Percentiles rank a stretch among this genome's conserved stretches.
Conservation (phyloP, 768 basidiomycete genomes). For the Serpula lacrymans region DNA sequence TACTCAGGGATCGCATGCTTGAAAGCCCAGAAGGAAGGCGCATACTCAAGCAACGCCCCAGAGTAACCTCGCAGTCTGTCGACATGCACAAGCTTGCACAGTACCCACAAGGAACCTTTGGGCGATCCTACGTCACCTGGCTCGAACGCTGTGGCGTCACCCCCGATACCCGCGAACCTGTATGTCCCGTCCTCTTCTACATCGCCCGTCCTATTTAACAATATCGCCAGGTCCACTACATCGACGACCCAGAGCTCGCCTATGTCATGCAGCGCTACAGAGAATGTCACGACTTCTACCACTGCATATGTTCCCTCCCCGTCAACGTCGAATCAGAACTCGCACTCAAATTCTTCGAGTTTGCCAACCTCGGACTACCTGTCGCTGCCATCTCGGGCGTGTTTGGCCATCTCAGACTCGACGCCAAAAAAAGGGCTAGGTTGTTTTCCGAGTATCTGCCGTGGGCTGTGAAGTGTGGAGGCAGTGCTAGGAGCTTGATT, state of each 20-base stretch:
- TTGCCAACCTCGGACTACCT: constrained; percentile 87
- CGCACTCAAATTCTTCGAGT: constrained; percentile 92
- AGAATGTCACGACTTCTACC: constrained; percentile 97
- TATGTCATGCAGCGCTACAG: constrained; percentile 98
- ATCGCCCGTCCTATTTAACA: constrained; percentile 1
- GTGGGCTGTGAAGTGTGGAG: constrained; percentile 88
- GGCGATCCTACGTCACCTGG: constrained; percentile 86
- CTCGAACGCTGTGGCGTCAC: constrained; percentile 83
- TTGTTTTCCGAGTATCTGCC: constrained; percentile 83
- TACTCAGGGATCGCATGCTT: constrained; percentile 75
- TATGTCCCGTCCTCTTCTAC: constrained; percentile 32
- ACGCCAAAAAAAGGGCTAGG: constrained; percentile 45
- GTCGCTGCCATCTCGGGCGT: constrained; percentile 78
- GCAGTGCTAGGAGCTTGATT: constrained; percentile 70
- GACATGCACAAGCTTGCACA: constrained; percentile 63
- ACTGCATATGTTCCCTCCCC: constrained; percentile 84
- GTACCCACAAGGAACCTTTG: constrained; percentile 80
- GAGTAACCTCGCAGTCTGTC: constrained; percentile 73
- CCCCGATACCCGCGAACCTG: constrained; percentile 91
- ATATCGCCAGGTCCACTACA: constrained; percentile 77
- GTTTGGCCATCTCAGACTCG: constrained; percentile 78
- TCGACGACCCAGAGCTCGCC: constrained; percentile 92
- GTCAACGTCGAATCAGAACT: constrained; percentile 90
- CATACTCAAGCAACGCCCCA: constrained; percentile 81
- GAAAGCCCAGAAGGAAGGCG: constrained; percentile 76